Base-by-base conservation (phyloP, 2,329 filamentous ascomycete genomes). In the Stromatinia cepivora region DNA sequence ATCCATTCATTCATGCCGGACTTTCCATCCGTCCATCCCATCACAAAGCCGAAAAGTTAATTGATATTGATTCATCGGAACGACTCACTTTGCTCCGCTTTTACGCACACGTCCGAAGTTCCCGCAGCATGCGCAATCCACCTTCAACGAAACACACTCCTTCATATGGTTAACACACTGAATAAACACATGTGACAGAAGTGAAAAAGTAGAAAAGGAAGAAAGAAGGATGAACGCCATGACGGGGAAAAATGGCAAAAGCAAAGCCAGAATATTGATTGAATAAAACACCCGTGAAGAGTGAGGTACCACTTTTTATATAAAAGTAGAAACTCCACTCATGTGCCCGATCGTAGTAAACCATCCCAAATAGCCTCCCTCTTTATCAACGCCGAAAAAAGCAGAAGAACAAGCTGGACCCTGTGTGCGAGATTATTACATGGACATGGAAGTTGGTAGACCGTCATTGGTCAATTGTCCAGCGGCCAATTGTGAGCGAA, bases 401-500 rank as follows among this genome's bases (percentile, higher is more conserved):
- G 68, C 15, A 62, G 34, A 58, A 56, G 53, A 67, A 45, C 22
- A 70, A 54, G 46, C 46, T n/a, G 39, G 25, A 61, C 15, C 34
- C n/a, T 64, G n/a, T 28, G 22, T 5, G 31, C 15, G 36, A 25
- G 39, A 61, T 63, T 63, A 65, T 73, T 74, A 75, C 72, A 76
- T 73, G 42, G 68, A 39, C 53, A 67, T 67, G 31, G 72, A 63
- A 68, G 70, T 69, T 31, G 76, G 72, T 25, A 77, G 67, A 39
- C 74, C 75, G 70, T 76, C 74, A 36, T 72, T 79, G 25, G 83
- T 81, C 25, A 64, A 13, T 64, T 52, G 61, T 28, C 61, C 66
- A 2, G 79, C 74, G 72, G 84, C 83, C 69, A 88, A 76, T 73
- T 87, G 86, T 10, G 74, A 73, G 54, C 84, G 80, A 70, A 86